Percentiles rank a stretch among this genome's conserved stretches.
Evolutionary conservation across 805 yeast species (phyloP).

Genomic region (Nakazawaea ernobii): DNA sequence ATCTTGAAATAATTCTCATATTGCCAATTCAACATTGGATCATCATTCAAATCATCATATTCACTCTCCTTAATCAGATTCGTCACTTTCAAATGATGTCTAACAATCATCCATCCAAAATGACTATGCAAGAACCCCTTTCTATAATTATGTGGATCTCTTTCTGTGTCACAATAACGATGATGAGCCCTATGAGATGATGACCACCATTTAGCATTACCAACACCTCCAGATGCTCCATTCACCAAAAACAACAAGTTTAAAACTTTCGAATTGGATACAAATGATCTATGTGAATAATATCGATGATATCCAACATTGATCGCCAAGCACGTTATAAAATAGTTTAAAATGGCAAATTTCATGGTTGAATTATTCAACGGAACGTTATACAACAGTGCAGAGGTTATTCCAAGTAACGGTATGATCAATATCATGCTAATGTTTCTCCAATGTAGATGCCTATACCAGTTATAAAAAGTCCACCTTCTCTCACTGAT

Average conservation of each 20-base stretch:
- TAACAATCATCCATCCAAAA: conserved; percentile 79
- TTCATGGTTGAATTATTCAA: conserved; percentile 43
- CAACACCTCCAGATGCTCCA: conserved; percentile 72
- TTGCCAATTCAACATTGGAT: conserved; percentile 57
- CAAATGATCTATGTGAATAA: conserved; percentile 59
- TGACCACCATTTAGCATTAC: conserved; percentile 76
- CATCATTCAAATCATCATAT: conserved; percentile 62
- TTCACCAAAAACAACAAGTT: conserved; percentile 47
- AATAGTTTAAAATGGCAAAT: conserved; percentile 51
- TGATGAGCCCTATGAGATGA: conserved; percentile 87
- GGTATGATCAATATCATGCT: conserved; percentile 55
- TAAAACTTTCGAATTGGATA: conserved; percentile 34
- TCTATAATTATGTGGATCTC: conserved; percentile 82
- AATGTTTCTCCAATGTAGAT: conserved; percentile 71
- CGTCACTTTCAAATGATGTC: conserved; percentile 52
- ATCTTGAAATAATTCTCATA: conserved; percentile 61
- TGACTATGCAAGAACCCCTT: conserved; percentile 80
- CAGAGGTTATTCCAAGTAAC: conserved; percentile 34
- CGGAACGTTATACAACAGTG: conserved; percentile 31
- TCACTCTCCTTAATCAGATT: conserved; percentile 33
- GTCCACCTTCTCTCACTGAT: conserved; percentile 75
- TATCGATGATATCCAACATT: conserved; percentile 82
- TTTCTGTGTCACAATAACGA: conserved; percentile 79
- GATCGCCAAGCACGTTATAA: conserved; percentile 60
- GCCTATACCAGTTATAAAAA: conserved; percentile 62